These are phyloP conservation scores for Vanrija sp. DNA, from an alignment of 1,284 basidiomycete genomes.

Conservation along the genomic window DNA sequence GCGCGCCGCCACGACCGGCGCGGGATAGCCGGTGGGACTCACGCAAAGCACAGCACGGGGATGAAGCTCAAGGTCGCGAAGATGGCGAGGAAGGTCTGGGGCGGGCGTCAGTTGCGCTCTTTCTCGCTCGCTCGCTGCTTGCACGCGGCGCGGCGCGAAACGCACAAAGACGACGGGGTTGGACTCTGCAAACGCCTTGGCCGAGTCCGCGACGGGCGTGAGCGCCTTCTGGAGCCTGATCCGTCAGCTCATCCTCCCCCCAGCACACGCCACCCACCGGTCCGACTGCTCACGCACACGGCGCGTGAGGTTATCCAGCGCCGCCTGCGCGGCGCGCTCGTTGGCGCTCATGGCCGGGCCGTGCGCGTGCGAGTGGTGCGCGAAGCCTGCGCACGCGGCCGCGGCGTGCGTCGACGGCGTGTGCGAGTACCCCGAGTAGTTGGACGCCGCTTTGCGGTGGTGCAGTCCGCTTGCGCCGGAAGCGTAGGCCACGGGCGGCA, in stretches of 20 bases:
- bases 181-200: constrained; percentile 31
- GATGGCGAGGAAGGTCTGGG: constrained; percentile 37
- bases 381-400: neutral
- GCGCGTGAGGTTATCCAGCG: constrained; percentile 12
- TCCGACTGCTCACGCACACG: constrained; percentile 34
- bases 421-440: too few species aligned
- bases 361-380: neutral
- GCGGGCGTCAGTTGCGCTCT: neutral
- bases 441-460: too few species aligned
- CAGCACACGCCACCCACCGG: constrained; percentile 18
- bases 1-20: too few species aligned
- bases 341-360: neutral
- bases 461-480: too few species aligned
- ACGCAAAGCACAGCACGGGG: constrained; percentile 32
- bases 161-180: constrained; percentile 39
- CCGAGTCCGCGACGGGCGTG: constrained; percentile 30
- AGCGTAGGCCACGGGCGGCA: neutral
- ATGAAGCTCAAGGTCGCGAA: constrained; percentile 32
- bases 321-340: neutral
- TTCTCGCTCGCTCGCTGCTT: too few species aligned
- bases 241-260: too few species aligned
- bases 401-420: too few species aligned
- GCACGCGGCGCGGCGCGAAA: neutral
- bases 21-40: constrained; percentile 1
- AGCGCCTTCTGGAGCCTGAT: constrained; percentile 34